Evolutionary conservation across 73 alveolate species (phyloP).

Genomic region (Tetrahymena thermophila): DNA sequence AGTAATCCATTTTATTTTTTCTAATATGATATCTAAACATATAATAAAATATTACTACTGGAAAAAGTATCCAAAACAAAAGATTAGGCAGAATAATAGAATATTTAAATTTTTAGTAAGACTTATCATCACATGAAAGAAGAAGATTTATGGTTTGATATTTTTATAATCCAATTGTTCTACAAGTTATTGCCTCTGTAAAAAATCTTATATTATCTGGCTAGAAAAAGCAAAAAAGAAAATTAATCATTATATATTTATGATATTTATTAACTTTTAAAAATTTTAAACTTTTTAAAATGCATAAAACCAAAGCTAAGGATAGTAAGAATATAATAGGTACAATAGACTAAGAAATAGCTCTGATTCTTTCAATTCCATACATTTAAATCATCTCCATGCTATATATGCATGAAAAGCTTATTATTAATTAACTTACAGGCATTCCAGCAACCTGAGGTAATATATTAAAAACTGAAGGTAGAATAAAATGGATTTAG

Average conservation of each 20-base stretch:
- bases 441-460: not conserved
- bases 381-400: not conserved
- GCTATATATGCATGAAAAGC: not conserved
- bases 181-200: not conserved
- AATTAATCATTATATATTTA: not conserved
- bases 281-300: not conserved
- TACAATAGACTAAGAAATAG: not conserved
- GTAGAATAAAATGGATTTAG: not conserved
- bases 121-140: not conserved
- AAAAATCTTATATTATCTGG: not conserved
- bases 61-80: not conserved
- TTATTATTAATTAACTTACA: not conserved
- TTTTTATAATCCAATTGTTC: not conserved
- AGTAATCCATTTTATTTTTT: not conserved
- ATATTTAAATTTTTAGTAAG: not conserved
- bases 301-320: not conserved
- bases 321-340: not conserved
- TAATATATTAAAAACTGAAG: not conserved
- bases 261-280: not conserved
- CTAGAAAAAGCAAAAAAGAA: not conserved
- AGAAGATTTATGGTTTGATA: not conserved
- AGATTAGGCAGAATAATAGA: not conserved
- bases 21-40: not conserved
- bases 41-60: not conserved
- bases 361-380: not conserved